Evolutionary conservation across 2,329 filamentous ascomycete genomes (phyloP), one percentile per base, ranked within the genome.

Genomic region (Mycosphaerella sp.): DNA sequence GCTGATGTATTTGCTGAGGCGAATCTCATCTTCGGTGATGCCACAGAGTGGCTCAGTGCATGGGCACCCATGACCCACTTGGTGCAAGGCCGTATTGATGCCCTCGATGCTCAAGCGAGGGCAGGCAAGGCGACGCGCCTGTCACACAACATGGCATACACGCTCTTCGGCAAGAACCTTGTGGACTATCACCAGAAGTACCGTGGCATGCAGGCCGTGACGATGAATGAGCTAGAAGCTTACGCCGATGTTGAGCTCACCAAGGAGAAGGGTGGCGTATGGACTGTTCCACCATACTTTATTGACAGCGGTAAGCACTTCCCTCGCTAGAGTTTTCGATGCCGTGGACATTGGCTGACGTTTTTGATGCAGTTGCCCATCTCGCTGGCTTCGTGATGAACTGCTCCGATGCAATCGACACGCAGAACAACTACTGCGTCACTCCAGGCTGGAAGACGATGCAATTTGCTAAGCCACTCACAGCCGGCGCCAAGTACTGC

Each of bases 361-460:
- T 66, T 56, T 65, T 61, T 50, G 69, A 72, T 59, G 65, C 53
- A 41, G 52, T 62, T 1, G 53, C 53, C 2, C 59, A 62, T 48
- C 49, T 64, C 5, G 59, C 58, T 17, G 62, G 62, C 6, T 52
- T 52, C 27, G 40, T 49, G 17, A 44, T 52, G 40, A 70, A 70
- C 41, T 59, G 59, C 3, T 79, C 75, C 34, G 61, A 64, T 40
- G 54, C 52, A 6, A 53, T 54, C n/a, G 56, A 70, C 42, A 62
- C 64, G 0, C 44, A 55, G 25, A 59, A 66, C 16, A 57, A 61
- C 53, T 70, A 64, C 56, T 70, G 58, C 45, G 63, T 70, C 48
- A 70, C 67, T 3, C 65, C 66, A 2, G 66, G 66, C 8, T 68
- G 64, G 58, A 49, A 56, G 2, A 57, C 56, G 6, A 58, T 66